Percentiles rank a stretch among this genome's conserved stretches.
Evolutionary conservation across 129 eudicot genomes (phyloP).

Genomic region (Saussurea involucrata): DNA sequence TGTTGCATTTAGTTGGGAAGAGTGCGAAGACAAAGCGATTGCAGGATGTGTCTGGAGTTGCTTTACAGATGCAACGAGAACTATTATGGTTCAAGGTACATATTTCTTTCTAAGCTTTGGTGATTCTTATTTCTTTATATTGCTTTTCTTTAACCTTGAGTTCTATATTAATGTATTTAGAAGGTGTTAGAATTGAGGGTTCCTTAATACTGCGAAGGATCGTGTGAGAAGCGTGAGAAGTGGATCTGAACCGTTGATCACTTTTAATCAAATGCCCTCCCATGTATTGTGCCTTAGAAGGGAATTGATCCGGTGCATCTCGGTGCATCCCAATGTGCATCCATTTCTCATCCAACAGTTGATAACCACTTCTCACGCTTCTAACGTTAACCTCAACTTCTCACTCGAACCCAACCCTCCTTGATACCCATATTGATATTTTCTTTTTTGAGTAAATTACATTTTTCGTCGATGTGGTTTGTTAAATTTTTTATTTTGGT

Average conservation of each 20-base stretch:
- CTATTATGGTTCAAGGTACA: slow-evolving; percentile 51
- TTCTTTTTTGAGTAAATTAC: neutral
- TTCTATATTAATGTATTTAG: neutral
- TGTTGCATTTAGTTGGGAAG: slow-evolving; percentile 51
- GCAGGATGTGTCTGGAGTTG: slow-evolving; percentile 43
- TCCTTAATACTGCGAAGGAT: neutral
- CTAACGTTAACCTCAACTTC: too few species aligned
- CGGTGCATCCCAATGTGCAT: too few species aligned
- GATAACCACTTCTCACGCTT: too few species aligned
- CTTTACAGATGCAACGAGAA: slow-evolving; percentile 55
- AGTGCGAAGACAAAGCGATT: slow-evolving; percentile 33
- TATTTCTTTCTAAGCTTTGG: neutral
- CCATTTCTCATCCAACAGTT: too few species aligned
- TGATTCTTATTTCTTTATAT: neutral
- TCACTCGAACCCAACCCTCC: too few species aligned
- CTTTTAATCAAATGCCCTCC: too few species aligned
- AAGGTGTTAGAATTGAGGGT: neutral
- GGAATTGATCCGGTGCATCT: too few species aligned
- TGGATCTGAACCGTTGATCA: too few species aligned
- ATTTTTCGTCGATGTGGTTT: too few species aligned
- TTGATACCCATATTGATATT: neutral
- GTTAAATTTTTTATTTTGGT: too few species aligned
- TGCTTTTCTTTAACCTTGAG: neutral
- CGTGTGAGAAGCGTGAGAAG: too few species aligned
- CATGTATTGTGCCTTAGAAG: too few species aligned